Percentiles rank a stretch among this genome's conserved stretches.
These are phyloP conservation scores for Candida krabiensis DNA, from an alignment of 805 yeast genomes.

Conservation along the genomic window DNA sequence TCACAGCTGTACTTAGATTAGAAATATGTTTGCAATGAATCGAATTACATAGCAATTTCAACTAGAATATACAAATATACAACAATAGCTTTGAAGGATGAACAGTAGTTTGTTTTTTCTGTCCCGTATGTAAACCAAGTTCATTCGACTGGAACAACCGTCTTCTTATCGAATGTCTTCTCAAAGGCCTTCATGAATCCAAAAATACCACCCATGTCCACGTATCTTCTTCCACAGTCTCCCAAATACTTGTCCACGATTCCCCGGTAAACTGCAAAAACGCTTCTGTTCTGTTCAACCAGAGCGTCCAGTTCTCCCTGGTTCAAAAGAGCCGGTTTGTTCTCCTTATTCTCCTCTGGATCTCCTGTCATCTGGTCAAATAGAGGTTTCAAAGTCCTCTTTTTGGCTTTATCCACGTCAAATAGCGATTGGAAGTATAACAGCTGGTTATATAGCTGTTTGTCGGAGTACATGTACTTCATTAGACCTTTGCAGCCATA, in stretches of 20 bases:
- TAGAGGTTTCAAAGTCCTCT: constrained; percentile 53
- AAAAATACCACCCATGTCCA: constrained; percentile 81
- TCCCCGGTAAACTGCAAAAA: constrained; percentile 51
- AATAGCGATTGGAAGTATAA: constrained; percentile 76
- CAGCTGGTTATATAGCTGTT: constrained; percentile 81
- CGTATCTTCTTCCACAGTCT: constrained; percentile 87
- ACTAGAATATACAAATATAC: no score
- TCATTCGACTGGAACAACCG: no score
- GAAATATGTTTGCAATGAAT: constrained; percentile 44
- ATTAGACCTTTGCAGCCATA: constrained; percentile 77
- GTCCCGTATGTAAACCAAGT: no score
- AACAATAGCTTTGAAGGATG: no score
- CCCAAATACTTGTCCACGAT: constrained; percentile 72
- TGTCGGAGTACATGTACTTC: constrained; percentile 74
- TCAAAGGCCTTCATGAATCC: constrained; percentile 26
- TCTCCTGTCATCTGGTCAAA: constrained; percentile 24
- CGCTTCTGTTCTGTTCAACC: constrained; percentile 73
- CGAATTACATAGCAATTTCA: no score
- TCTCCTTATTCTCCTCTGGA: constrained; percentile 20
- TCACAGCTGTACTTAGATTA: no score
- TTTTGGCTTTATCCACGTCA: constrained; percentile 76
- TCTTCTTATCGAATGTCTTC: no score
- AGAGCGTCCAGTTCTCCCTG: constrained; percentile 66
- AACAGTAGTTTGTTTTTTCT: no score
- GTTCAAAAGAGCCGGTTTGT: constrained; percentile 27